Evolutionary conservation across 2,329 filamentous ascomycete genomes (phyloP).

Genomic region (Stemphylium vesicarium): DNA sequence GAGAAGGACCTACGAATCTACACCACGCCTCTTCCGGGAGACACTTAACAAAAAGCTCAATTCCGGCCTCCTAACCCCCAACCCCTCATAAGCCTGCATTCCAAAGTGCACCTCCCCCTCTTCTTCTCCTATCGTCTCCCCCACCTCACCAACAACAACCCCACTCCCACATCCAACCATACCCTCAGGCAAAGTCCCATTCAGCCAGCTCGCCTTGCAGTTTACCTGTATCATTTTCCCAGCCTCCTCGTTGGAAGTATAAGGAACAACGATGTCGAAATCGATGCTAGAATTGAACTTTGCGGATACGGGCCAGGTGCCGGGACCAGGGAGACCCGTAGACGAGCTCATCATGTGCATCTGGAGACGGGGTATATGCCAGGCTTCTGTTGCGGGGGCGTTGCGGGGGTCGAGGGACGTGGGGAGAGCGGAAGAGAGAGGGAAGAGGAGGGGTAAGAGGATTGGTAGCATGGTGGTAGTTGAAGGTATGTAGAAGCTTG

Average conservation of each 20-base stretch:
- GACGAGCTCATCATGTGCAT: conserved; percentile 38
- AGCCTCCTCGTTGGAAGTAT: background rate
- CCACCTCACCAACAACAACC: background rate
- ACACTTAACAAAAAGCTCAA: conserved; percentile 15
- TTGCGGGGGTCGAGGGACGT: background rate
- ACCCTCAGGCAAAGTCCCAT: conserved; percentile 18
- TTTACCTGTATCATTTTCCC: background rate
- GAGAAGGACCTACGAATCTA: background rate
- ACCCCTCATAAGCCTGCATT: background rate
- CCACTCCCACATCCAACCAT: background rate
- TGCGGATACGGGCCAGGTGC: conserved; percentile 24
- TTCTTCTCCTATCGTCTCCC: background rate
- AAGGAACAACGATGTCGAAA: conserved; percentile 27
- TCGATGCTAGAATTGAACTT: conserved; percentile 32
- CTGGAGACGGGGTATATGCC: conserved; percentile 28
- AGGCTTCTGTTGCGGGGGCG: conserved; percentile 11
- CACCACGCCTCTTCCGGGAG: background rate
- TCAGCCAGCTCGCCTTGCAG: conserved; percentile 19
- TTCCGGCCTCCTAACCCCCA: conserved; percentile 8
- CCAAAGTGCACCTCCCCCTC: conserved; percentile 1
- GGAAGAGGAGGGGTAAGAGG: background rate
- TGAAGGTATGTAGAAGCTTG: background rate
- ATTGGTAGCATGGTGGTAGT: background rate
- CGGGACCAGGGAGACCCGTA: conserved; percentile 29
- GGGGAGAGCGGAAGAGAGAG: background rate